Conservation (phyloP, 2,329 filamentous ascomycete genomes). For the Dryadomyces quercus-mongolicae region DNA sequence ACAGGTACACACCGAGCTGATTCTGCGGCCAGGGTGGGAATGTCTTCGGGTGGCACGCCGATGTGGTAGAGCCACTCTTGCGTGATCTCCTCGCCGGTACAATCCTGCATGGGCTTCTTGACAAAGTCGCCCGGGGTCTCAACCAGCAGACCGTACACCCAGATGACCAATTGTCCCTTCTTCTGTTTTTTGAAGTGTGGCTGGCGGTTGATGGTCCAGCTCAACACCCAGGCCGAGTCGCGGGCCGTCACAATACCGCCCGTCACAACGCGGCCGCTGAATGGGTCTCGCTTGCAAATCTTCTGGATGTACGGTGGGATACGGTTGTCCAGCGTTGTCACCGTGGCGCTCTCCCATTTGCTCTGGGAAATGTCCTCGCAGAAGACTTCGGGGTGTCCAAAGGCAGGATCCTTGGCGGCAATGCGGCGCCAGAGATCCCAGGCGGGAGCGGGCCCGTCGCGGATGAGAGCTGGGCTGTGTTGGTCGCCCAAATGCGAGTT, state of each 20-base stretch:
- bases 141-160: conserved; percentile 28
- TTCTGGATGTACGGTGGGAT: conserved; percentile 19
- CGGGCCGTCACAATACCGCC: conserved; percentile 23
- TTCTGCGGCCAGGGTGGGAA: conserved; percentile 14
- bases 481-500: conserved; percentile 22
- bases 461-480: conserved; percentile 15
- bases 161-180: conserved; percentile 21
- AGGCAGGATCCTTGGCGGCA: conserved; percentile 20
- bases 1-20: conserved; percentile 22
- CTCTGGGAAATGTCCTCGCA: conserved; percentile 22
- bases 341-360: conserved; percentile 27
- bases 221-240: conserved; percentile 28
- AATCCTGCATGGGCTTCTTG: conserved; percentile 26
- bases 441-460: conserved; percentile 22
- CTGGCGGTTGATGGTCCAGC: conserved; percentile 26
- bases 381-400: conserved; percentile 29
- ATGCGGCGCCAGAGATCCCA: conserved; percentile 29
- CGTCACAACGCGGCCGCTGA: conserved; percentile 20
- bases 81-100: conserved; percentile 26
- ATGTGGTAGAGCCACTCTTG: conserved; percentile 25
- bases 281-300: conserved; percentile 17
- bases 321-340: conserved; percentile 21
- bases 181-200: conserved; percentile 27
- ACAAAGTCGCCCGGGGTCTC: conserved; percentile 22
- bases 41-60: conserved; percentile 17